Base-by-base conservation (phyloP, 768 basidiomycete genomes). In the Boletus subcaerulescens region DNA sequence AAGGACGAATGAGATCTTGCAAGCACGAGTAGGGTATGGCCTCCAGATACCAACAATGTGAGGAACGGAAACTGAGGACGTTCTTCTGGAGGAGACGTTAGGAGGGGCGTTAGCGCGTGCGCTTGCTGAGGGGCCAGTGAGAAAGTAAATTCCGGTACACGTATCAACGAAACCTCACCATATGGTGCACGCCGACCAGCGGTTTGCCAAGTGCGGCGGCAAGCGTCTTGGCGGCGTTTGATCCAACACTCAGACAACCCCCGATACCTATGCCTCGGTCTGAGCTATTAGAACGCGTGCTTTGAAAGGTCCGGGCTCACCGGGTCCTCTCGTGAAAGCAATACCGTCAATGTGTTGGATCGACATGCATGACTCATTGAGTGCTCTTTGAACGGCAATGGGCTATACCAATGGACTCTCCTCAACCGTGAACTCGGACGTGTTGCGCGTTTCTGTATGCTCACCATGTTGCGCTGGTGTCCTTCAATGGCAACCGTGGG, bases 131-230 rank as follows among this genome's bases (percentile, higher is more conserved):
- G 36, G 3, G 1, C 4, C 18, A 5, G 35, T 35, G 53, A 40
- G 39, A 50, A n/a, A 47, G 20, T 5, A n/a, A 2, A 32, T 22
- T 10, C 7, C 10, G 10, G 33, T 17, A 31, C 4, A 15, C 9
- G 39, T n/a, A 26, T 35, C 12, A 20, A 33, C 1, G 31, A 29
- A 40, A 65, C 76, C 45, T 45, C 36, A 93, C 94, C 95, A 98
- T 98, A 64, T 98, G 95, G 71, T 98, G 92, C 7, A 97, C 91
- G 4, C 93, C 93, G 3, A 96, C 81, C 5, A 96, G 55, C 0
- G 93, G 94, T 63, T 93, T 90, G 40, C 80, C 77, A 13, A 83
- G 74, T 0, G 85, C 85, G 0, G 91, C 87, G 1, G 93, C 93
- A 3, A 98, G 74, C 0, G 85, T 83, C 67, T 91, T 91, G n/a